Conservation (phyloP, 768 basidiomycete genomes). For the Auriscalpium microsporum region DNA sequence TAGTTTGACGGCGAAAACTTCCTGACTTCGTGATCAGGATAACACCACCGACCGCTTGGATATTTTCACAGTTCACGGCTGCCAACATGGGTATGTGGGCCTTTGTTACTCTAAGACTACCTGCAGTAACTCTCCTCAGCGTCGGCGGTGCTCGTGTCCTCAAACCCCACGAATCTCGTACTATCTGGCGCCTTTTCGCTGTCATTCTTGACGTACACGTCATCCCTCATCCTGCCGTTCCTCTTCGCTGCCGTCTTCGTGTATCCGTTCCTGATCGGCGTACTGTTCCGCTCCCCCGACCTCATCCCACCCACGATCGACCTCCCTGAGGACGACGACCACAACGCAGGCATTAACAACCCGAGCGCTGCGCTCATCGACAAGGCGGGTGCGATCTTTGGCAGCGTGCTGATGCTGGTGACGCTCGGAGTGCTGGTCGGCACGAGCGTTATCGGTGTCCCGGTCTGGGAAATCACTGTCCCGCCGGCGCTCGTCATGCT, state of each 20-base stretch:
- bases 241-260: slow-evolving; percentile 52
- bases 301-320: slow-evolving; percentile 43
- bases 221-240: slow-evolving; percentile 78
- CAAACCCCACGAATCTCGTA: slow-evolving; percentile 92
- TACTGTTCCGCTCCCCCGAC: slow-evolving; percentile 48
- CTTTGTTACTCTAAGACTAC: slow-evolving; percentile 32
- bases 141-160: slow-evolving; percentile 59
- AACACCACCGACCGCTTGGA: slow-evolving; percentile 49
- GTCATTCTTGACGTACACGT: slow-evolving; percentile 71
- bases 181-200: slow-evolving; percentile 80
- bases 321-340: slow-evolving; percentile 28
- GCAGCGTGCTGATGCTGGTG: slow-evolving; percentile 52
- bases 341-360: slow-evolving; percentile 18
- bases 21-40: slow-evolving; percentile 13
- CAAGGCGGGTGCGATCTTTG: slow-evolving; percentile 65
- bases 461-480: slow-evolving; percentile 78
- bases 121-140: slow-evolving; percentile 21
- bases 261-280: slow-evolving; percentile 47
- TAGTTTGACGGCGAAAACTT: too few relatives aligned
- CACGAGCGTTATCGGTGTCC: slow-evolving; percentile 65
- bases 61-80: slow-evolving; percentile 69
- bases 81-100: slow-evolving; percentile 53
- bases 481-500: slow-evolving; percentile 75
- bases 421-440: slow-evolving; percentile 71
- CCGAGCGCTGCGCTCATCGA: slow-evolving; percentile 63